Base-by-base conservation (phyloP, 1,139 yeast genomes). In the Saccharomyces hybrid region DNA sequence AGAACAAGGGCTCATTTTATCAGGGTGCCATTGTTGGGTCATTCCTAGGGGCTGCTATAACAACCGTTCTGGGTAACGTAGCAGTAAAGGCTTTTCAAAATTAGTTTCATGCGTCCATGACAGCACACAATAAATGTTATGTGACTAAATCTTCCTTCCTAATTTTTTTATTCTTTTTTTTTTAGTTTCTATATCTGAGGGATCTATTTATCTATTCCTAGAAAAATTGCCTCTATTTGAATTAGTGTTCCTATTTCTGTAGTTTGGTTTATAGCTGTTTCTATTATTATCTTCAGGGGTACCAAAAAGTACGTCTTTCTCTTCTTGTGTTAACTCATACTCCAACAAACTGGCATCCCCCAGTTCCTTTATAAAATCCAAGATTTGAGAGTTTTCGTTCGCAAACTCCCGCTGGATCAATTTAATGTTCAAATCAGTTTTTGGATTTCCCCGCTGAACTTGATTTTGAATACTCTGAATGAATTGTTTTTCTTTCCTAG, bases 321-420 rank as follows among this genome's bases (percentile, higher is more conserved):
- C 73, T 13, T 59, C 59, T 16, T 63, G 64, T 6, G 65, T 63
- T 47, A 70, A 57, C 52, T 64, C 69, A 55, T 66, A 64, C 20
- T 66, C 64, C 16, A 70, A 51, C n/a, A 63, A 53, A 6, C 60
- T 56, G n/a, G 65, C 62, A 56, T 70, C 71, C 5, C 73, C 73
- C 25, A 70, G 52, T 49, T 68, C 67, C 50, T 62, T 62, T 16
- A 70, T 69, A 50, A 70, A 67, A 20, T 65, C 59, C 38, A 70
- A 50, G 1, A 70, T 50, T 38, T 63, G 63, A 6, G 56, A 51
- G 54, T 70, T 70, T 48, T 70, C 71, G 25, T 57, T 57, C 13
- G 66, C 65, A 66, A 68, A 62, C 41, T 63, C 68, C 50, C 71
- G 58, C 57, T 70, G 71, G 2, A 64, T 59, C n/a, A 70, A 55